phyloP scores from a whole-genome alignment of 805 yeast species.

The Cyberlindnera maritima region DNA sequence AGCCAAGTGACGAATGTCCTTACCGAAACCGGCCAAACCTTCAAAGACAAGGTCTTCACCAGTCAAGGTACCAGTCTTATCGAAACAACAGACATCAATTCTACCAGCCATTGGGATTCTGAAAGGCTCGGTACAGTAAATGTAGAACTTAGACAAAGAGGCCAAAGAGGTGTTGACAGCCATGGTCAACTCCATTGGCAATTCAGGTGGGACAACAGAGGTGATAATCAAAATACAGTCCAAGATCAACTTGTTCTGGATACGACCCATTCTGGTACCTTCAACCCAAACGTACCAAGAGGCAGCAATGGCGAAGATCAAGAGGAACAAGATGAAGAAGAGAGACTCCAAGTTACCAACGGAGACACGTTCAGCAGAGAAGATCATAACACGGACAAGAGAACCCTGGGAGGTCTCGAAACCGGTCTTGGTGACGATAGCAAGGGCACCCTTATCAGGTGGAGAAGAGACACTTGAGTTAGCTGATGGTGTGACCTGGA shows the following conservation, averaged over 20 bases:
- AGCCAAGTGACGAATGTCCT: constrained; percentile 52
- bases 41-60: constrained; percentile 96
- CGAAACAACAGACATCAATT: constrained; percentile 97
- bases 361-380: constrained; percentile 92
- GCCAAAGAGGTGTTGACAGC: constrained; percentile 92
- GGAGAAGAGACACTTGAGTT: constrained; percentile 44
- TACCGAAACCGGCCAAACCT: constrained; percentile 83
- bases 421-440: constrained; percentile 90
- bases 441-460: constrained; percentile 92
- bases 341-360: constrained; percentile 95
- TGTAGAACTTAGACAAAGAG: constrained; percentile 80
- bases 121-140: constrained; percentile 98
- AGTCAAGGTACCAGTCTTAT: constrained; percentile 96
- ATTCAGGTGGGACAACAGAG: constrained; percentile 97
- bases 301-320: constrained; percentile 91
- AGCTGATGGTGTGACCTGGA: constrained; percentile 81
- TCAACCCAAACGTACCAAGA: constrained; percentile 98
- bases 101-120: constrained; percentile 98
- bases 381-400: constrained; percentile 95
- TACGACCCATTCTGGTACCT: constrained; percentile 94
- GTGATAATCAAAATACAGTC: constrained; percentile 96
- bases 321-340: constrained; percentile 84
- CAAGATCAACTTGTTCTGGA: constrained; percentile 86
- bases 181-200: constrained; percentile 98
- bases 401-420: constrained; percentile 98